Evolutionary conservation across 345 rosid species (phyloP).

Genomic region (Raphanus raphanistrum): DNA sequence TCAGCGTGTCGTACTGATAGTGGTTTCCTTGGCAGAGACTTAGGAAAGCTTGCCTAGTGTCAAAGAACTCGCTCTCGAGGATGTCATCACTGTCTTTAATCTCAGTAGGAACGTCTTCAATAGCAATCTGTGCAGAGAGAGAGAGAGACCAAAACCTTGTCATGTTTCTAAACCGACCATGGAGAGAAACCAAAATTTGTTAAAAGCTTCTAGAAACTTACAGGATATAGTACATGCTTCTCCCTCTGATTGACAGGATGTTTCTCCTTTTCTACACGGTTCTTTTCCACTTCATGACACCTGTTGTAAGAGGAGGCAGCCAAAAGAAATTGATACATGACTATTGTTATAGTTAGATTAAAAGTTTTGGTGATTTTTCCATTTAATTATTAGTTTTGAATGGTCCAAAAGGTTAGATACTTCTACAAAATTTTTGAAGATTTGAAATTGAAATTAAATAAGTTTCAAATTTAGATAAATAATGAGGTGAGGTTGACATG

Average conservation of each 20-base stretch:
- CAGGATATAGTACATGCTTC: slow-evolving; percentile 70
- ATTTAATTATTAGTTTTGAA: background rate
- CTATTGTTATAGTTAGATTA: background rate
- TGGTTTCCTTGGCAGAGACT: slow-evolving; percentile 95
- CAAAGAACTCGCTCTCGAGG: slow-evolving; percentile 97
- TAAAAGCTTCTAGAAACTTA: slow-evolving; percentile 43
- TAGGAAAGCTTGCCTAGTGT: slow-evolving; percentile 96
- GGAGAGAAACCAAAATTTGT: background rate
- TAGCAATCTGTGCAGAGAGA: slow-evolving; percentile 53
- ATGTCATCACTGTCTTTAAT: slow-evolving; percentile 91
- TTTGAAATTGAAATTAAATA: background rate
- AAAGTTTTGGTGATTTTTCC: background rate
- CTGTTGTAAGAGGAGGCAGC: slow-evolving; percentile 46
- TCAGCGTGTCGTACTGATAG: background rate
- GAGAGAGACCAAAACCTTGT: slow-evolving; percentile 23
- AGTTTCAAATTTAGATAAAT: slow-evolving; percentile 2
- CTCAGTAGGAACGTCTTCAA: slow-evolving; percentile 67
- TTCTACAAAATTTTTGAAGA: background rate
- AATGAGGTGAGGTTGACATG: background rate
- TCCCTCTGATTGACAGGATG: slow-evolving; percentile 84
- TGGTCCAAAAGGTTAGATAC: background rate
- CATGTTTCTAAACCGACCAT: slow-evolving; percentile 26
- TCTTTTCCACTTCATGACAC: slow-evolving; percentile 84
- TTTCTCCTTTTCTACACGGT: slow-evolving; percentile 78
- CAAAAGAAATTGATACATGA: background rate